Conservation (phyloP, 371 early-diverging fungal species). For the Mucor circinelloides region DNA sequence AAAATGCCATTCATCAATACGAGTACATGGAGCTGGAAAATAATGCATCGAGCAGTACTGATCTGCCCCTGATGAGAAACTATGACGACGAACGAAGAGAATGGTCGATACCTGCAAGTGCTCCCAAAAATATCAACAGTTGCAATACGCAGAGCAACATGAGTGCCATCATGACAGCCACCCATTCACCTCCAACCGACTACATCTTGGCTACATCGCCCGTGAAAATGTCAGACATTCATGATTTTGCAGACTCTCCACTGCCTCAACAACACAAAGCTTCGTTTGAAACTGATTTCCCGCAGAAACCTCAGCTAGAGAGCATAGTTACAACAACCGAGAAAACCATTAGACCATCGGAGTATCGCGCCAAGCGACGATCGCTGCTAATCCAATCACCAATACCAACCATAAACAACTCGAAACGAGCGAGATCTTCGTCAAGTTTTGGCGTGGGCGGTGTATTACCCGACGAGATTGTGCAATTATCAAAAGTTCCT, state of each 20-base stretch:
- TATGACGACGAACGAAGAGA: constrained; percentile 1
- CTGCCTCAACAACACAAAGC: background rate
- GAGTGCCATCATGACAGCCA: background rate
- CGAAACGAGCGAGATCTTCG: constrained; percentile 10
- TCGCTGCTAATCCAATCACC: constrained; percentile 43
- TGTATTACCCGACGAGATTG: constrained; percentile 25
- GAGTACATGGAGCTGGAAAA: constrained; percentile 33
- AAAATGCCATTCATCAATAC: constrained; percentile 51
- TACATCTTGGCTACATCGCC: background rate
- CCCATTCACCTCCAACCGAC: background rate
- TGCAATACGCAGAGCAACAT: background rate
- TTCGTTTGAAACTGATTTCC: background rate
- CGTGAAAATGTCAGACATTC: background rate
- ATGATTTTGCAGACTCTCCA: background rate
- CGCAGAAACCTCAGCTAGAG: background rate
- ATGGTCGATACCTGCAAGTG: background rate
- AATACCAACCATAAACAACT: background rate
- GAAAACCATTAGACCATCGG: constrained; percentile 43
- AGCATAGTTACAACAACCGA: background rate
- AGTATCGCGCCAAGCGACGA: constrained; percentile 53
- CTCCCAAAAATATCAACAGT: background rate
- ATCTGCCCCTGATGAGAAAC: constrained; percentile 4
- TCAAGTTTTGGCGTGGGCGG: constrained; percentile 25
- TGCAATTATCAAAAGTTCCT: background rate
- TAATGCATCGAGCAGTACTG: constrained; percentile 8